phyloP scores from a whole-genome alignment of 1,284 basidiomycete species.

The Cutaneotrichosporon cavernicola region DNA sequence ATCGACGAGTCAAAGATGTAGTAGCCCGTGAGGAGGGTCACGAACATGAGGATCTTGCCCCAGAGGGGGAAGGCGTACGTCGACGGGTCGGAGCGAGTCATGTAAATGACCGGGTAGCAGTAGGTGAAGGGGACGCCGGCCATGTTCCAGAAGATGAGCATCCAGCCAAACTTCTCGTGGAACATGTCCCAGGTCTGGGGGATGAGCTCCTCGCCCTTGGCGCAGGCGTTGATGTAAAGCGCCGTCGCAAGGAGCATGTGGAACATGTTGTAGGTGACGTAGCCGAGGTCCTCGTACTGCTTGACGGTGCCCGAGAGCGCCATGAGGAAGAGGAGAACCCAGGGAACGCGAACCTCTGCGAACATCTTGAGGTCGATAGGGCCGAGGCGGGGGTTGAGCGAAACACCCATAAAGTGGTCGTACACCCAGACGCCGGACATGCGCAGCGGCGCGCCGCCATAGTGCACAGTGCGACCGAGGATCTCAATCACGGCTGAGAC shows the following conservation, averaged over 20 bases:
- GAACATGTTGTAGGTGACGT: conserved; percentile 95
- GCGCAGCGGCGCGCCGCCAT: conserved; percentile 75
- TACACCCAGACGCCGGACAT: conserved; percentile 94
- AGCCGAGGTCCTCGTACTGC: conserved; percentile 89
- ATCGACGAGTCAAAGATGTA: conserved; percentile 89
- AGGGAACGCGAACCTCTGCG: conserved; percentile 96
- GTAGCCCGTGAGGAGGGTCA: conserved; percentile 78
- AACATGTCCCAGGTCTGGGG: conserved; percentile 99
- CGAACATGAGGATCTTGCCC: conserved; percentile 42
- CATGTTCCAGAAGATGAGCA: conserved; percentile 98
- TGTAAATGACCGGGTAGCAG: conserved; percentile 95
- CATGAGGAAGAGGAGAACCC: conserved; percentile 93
- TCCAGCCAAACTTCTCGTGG: conserved; percentile 93
- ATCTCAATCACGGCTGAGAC: conserved; percentile 79
- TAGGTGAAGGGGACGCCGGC: conserved; percentile 81
- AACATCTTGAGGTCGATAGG: conserved; percentile 97
- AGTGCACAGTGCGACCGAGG: conserved; percentile 61
- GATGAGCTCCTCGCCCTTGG: conserved; percentile 93
- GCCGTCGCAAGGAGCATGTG: conserved; percentile 96
- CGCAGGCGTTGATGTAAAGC: conserved; percentile 94
- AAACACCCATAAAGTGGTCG: conserved; percentile 95
- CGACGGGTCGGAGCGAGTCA: conserved; percentile 88
- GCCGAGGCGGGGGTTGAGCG: conserved; percentile 91
- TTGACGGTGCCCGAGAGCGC: conserved; percentile 90
- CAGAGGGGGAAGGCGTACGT: conserved; percentile 80